A percentile compares a stretch with the other conserved stretches of the same genome.
phyloP scores from a whole-genome alignment of 176 grass and related monocot genomes.

The Eremochloa ophiuroides region DNA sequence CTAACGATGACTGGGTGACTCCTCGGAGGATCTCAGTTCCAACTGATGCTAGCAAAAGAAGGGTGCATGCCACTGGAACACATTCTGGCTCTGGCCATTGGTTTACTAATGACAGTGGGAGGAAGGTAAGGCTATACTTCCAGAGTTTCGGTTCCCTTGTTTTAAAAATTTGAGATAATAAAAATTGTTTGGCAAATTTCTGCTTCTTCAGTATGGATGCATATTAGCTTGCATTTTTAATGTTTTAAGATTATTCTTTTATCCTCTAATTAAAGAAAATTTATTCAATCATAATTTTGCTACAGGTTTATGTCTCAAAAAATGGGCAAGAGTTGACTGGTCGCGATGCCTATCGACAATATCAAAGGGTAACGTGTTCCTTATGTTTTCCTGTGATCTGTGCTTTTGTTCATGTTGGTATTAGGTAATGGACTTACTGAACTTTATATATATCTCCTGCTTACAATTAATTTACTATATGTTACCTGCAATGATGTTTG shows the following conservation, averaged over 20 bases:
- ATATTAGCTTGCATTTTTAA: too few species aligned
- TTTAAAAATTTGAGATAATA: too few species aligned
- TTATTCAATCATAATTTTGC: constrained; percentile 13
- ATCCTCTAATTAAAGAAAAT: not conserved
- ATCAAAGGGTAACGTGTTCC: constrained; percentile 47
- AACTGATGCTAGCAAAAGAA: constrained; percentile 68
- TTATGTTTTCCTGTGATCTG: constrained; percentile 1
- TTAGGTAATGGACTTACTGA: not conserved
- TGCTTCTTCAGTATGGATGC: too few species aligned
- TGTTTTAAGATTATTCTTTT: not conserved
- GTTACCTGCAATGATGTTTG: not conserved
- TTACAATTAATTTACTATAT: too few species aligned
- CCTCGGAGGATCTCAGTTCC: constrained; percentile 31
- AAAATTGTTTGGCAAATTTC: too few species aligned
- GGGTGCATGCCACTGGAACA: constrained; percentile 50
- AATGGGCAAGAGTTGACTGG: constrained; percentile 74
- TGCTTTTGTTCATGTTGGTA: not conserved
- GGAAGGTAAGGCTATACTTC: too few species aligned
- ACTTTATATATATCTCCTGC: too few species aligned
- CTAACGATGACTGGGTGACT: constrained; percentile 37
- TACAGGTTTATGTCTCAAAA: constrained; percentile 85
- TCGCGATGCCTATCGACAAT: constrained; percentile 61
- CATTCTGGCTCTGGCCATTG: constrained; percentile 86
- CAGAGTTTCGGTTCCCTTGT: too few species aligned
- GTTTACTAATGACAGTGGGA: constrained; percentile 68